phyloP scores from a whole-genome alignment of 169 alveolate genomes.

The Cryptosporidium ryanae region DNA sequence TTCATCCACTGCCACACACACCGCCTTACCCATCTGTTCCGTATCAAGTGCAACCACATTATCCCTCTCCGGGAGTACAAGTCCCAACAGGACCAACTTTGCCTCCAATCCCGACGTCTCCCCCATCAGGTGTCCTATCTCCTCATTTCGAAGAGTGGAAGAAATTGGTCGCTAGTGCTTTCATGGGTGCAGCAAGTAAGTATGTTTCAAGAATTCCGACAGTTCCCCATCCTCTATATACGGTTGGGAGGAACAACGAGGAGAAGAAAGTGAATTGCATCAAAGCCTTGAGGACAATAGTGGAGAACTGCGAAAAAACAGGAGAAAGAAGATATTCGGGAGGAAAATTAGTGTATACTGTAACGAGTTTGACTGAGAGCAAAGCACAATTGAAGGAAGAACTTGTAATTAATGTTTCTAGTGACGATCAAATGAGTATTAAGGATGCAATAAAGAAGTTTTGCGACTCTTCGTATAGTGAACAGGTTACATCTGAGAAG shows the following conservation, averaged over 20 bases:
- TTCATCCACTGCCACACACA: no score
- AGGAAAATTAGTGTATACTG: neutral
- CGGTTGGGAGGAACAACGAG: constrained; percentile 1
- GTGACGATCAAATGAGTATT: neutral
- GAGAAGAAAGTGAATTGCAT: constrained; percentile 30
- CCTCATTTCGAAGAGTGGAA: constrained; percentile 13
- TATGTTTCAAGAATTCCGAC: constrained; percentile 19
- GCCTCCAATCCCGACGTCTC: neutral
- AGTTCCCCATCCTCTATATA: constrained; percentile 28
- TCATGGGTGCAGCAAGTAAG: neutral
- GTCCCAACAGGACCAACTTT: neutral
- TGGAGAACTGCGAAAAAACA: neutral
- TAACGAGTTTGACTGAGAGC: neutral
- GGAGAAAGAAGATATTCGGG: neutral
- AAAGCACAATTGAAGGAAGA: neutral
- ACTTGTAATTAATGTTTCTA: neutral
- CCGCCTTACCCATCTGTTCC: neutral
- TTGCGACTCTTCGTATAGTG: neutral
- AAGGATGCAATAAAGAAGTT: constrained; percentile 12
- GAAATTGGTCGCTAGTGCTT: neutral
- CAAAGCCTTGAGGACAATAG: constrained; percentile 31
- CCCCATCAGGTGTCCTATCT: no score
- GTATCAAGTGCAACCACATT: neutral
- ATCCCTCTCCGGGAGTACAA: neutral
- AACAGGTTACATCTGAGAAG: neutral